Base-by-base conservation (phyloP, 2,329 filamentous ascomycete species). In the Exophiala phaeomuriformis region DNA sequence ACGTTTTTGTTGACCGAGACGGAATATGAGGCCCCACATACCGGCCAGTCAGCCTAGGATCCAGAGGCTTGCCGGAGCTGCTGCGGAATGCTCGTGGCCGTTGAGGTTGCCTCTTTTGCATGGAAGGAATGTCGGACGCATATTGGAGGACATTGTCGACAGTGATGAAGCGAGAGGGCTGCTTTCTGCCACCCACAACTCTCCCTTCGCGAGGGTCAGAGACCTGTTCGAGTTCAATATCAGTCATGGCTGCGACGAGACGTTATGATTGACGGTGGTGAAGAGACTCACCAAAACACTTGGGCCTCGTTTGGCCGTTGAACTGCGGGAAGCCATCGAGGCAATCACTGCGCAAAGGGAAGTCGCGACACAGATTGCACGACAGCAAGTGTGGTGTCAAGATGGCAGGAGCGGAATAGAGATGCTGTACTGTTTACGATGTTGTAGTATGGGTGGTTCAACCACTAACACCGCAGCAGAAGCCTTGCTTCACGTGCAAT, bases 111-210 rank as follows among this genome's bases (percentile, higher is more conserved):
- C 93, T 84, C 52, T 89, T 88, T 69, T 96, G 91, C 64, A 90
- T 90, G 0, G 93, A 97, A 1, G 93, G 93, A 39, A 98, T 93
- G 66, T 96, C 90, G 47, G 89, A 93, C 55, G 90, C 86, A 73
- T 95, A 88, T 68, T 95, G 90, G 3, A 98, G 82, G 61, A 97
- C 87, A 67, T 91, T 95, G 73, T 98, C 93, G 69, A 98, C 91
- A 10, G 78, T 82, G 67, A 97, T 88, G 69, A 87, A 87, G 64
- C 82, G 86, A 75, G 82, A 90, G 62, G 78, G 75, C 61, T 63
- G 69, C 53, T 63, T 71, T 60, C 63, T 64, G 59, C 62, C 58
- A 32, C 59, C 63, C 9, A 60, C 55, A 35, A 64, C 59, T 42
- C 62, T 61, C 46, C 46, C 62, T 63, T 64, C 63, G 12, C 57